phyloP scores from a whole-genome alignment of 2,329 filamentous ascomycete genomes.

The Neocucurbitaria cava region DNA sequence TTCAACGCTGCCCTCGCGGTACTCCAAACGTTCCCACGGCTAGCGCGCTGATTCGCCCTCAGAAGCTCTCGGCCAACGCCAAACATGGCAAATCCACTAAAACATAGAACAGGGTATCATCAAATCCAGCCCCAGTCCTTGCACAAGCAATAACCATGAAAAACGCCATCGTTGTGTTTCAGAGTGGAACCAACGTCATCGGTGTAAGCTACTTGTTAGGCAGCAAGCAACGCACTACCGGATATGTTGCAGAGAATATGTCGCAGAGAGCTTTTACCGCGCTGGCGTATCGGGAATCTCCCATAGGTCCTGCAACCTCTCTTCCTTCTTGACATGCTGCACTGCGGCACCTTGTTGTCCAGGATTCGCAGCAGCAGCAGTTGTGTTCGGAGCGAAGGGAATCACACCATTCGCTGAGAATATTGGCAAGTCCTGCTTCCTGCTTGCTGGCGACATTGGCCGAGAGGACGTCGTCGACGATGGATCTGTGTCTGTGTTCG shows the following conservation, averaged over 20 bases:
- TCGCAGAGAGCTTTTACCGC: conserved; percentile 13
- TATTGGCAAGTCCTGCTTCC: conserved; percentile 55
- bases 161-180: conserved; percentile 1
- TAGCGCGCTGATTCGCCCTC: conserved; percentile 3
- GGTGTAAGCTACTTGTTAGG: not conserved
- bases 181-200: not conserved
- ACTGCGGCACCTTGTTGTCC: conserved; percentile 4
- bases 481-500: conserved; percentile 31
- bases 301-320: conserved; percentile 47
- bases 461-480: conserved; percentile 9
- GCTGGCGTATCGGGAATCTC: conserved; percentile 55
- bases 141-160: not conserved
- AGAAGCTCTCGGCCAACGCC: conserved; percentile 4
- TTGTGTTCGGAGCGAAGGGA: conserved; percentile 45
- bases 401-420: conserved; percentile 54
- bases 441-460: conserved; percentile 40
- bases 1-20: not conserved
- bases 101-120: not conserved
- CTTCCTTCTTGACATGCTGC: conserved; percentile 11
- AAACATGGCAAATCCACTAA: not conserved
- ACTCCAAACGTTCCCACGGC: not conserved
- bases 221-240: not conserved
- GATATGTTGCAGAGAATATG: not conserved
- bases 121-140: not conserved
- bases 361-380: conserved; percentile 28